Base-by-base conservation (phyloP, 164 flowering plant genomes). In the Litsea cubeba region DNA sequence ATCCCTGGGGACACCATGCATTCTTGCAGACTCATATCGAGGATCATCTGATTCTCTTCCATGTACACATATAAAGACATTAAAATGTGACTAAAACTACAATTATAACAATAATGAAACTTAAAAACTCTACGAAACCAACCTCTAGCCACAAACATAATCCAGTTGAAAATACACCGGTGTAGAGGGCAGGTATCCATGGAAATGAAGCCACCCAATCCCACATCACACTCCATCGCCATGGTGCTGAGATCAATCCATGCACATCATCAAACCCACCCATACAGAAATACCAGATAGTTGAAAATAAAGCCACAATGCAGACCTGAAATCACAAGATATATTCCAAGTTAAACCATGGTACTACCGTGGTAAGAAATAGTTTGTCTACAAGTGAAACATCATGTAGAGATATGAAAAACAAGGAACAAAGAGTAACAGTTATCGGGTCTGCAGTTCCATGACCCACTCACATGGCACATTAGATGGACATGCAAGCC, bases 121-220 rank as follows among this genome's bases (percentile, higher is more conserved):
- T 17, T 58, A 26, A n/a, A 23, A 50, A 73, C 12, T 25, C 6
- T 14, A 30, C 64, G 65, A 70, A 58, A 51, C 66, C n/a, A 84
- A 93, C 98, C 95, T 93, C 98, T 58, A 87, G 70, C 94, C 93
- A 91, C 75, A 90, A 83, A 89, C 97, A 93, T 64, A 91, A 73
- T 3, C 90, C 91, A 30, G 97, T 91, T 60, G 97, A 90, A 63
- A 93, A 85, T 62, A 86, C 62, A 35, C 95, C 97, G 24, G 97
- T 93, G 75, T 93, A 93, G 7, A 91, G 81, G 62, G 94, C 91
- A 71, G 98, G 95, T 67, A 94, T 77, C 98, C 97, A 91, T 62
- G 98, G 98, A 81, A 91, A 94, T 28, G 73, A 68, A 66, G 80
- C 70, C 68, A 89, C 62, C 84, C 81, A 84, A 70, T 88, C 79